Evolutionary conservation across 768 basidiomycete genomes (phyloP), one percentile per base, ranked within the genome.

Genomic region (Collybiopsis confluens): DNA sequence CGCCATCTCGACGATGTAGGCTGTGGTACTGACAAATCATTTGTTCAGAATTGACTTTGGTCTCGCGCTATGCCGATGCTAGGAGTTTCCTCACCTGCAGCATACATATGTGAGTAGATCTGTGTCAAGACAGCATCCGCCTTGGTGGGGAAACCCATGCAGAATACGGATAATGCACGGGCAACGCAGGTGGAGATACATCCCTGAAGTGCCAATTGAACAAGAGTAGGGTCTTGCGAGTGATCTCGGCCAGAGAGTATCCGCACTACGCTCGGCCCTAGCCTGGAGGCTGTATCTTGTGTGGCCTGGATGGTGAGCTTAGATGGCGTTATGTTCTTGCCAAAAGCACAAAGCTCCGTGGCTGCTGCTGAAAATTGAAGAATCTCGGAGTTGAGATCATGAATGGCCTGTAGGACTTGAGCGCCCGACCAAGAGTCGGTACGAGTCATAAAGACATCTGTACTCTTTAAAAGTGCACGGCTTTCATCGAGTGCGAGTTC

Each of bases 1-100:
- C 88, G 77, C 88, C 88, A 91, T 61, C 85, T 81, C 0, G 86
- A 83, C 1, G 87, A 86, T 0, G 83, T 86, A 3, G 88, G 86
- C 64, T 91, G 88, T 24, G 86, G 84, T 64, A 90, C 88, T 82
- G 61, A 54, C 38, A 51, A 40, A 36, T n/a, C n/a, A n/a, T n/a
- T 16, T 48, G 13, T 48, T 48, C 47, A 48, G 35, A 21, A 48
- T 37, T 13, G 47, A 24, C 16, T 18, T 4, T 21, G 54, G n/a
- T n/a, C n/a, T n/a, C n/a, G 40, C 30, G 15, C 33, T 23, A 23
- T 27, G 38, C 24, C 21, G 37, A 28, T 30, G 50, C 7, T 30
- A 24, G 41, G 38, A 23, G 20, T 18, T 30, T n/a, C 69, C 75
- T 50, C 58, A 83, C 83, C 83, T 49, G 71, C 68, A 18, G 73